Conservation (phyloP, 805 yeast species). For the Metschnikowia gelsemii region DNA sequence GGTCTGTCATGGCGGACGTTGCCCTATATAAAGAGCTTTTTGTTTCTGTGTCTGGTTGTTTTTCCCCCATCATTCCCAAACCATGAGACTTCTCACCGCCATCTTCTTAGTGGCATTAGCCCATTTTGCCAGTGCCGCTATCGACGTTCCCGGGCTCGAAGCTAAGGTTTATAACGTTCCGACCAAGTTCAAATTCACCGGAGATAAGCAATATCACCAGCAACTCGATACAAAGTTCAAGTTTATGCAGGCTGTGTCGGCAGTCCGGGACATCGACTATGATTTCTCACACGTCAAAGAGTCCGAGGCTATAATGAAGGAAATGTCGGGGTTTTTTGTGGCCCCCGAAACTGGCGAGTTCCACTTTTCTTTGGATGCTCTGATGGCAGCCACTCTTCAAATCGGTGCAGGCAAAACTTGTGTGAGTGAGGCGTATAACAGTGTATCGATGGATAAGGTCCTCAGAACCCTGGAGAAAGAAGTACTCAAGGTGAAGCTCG, state of each 20-base stretch:
- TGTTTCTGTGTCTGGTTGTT: too few species aligned
- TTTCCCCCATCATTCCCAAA: not conserved
- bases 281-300: not conserved
- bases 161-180: conserved; percentile 5
- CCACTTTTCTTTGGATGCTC: conserved; percentile 4
- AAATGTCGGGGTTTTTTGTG: conserved; percentile 3
- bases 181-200: not conserved
- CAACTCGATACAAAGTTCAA: not conserved
- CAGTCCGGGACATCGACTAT: not conserved
- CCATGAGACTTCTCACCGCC: not conserved
- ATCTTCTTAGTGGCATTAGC: not conserved
- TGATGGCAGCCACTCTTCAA: conserved; percentile 1
- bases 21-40: too few species aligned
- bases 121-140: not conserved
- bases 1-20: not conserved
- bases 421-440: not conserved
- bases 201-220: not conserved
- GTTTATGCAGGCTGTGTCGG: not conserved
- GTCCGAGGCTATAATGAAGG: not conserved
- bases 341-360: conserved; percentile 1
- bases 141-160: conserved; percentile 1
- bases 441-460: not conserved
- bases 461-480: not conserved
- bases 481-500: not conserved
- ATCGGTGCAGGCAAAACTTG: conserved; percentile 3